Evolutionary conservation across 768 basidiomycete species (phyloP), one percentile per base, ranked within the genome.

Genomic region (Hypholoma sublateritium): DNA sequence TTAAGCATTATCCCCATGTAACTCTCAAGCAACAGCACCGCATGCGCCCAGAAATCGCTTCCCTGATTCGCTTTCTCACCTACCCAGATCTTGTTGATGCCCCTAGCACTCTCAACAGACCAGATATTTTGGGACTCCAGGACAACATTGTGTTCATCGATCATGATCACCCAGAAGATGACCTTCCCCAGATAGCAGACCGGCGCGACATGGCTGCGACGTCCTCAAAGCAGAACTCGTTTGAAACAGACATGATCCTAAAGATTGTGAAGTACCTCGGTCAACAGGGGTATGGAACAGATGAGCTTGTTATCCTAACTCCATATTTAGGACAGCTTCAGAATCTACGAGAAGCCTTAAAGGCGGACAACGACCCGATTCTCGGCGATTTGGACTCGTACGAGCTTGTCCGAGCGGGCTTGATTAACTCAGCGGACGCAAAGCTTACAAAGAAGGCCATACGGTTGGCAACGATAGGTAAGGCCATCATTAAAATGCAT

Each of bases 31-130:
- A 77, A 43, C 88, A 89, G 58, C 88, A 89, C 63, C 82, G 88
- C 12, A 89, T 89, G 88, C 77, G 88, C 7, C 88, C 88, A 0
- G 86, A 89, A 59, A 89, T 89, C 12, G 86, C 88, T 5, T 62
- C 76, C 0, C 71, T 88, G 21, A 77, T 89, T 34, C 80, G 88
- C 13, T 63, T 72, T 7, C 73, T 89, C 14, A 89, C 87, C 0
- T 89, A 90, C 60, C 85, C 85, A 0, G 83, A 83, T 14, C 80
- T 89, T 11, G 62, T 71, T 1, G 88, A 89, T 56, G 84, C 83
- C 0, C 66, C 75, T 0, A 67, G 58, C 16, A 89, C 88, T 0
- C 49, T 68, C 24, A 74, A 72, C 44, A 80, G 87, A 1, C 79
- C 78, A 0, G 62, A 82, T 56, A 68, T 88, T 19, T 77, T 76